phyloP scores from a whole-genome alignment of 2,329 filamentous ascomycete genomes.

The Phaeosphaeria sp. region DNA sequence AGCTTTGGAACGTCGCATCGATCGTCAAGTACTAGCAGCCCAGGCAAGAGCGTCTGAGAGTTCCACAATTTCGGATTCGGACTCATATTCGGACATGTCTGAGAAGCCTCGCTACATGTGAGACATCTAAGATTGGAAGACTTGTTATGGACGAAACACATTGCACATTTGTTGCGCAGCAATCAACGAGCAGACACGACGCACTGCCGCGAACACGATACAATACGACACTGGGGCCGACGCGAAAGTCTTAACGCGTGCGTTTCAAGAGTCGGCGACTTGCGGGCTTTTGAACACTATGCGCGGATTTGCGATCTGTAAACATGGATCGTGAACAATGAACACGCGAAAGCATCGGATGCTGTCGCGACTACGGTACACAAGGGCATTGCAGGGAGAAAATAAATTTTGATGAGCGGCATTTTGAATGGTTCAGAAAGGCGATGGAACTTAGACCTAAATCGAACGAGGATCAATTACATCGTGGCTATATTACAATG shows the following conservation, averaged over 20 bases:
- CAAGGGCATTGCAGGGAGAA: too few species aligned
- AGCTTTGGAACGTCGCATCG: slow-evolving; percentile 16
- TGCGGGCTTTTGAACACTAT: not conserved
- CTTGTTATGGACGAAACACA: not conserved
- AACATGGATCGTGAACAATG: too few species aligned
- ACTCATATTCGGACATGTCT: not conserved
- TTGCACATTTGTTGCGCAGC: not conserved
- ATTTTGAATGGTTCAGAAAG: too few species aligned
- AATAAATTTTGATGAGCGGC: too few species aligned
- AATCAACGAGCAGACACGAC: not conserved
- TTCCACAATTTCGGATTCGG: too few species aligned
- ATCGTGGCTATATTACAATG: not conserved
- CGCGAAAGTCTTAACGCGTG: not conserved
- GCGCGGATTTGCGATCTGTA: not conserved
- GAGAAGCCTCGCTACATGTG: slow-evolving; percentile 7
- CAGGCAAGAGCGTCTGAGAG: slow-evolving; percentile 16
- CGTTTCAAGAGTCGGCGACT: not conserved
- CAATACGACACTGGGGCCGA: too few species aligned
- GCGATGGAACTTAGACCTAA: not conserved
- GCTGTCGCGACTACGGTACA: too few species aligned
- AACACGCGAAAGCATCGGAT: too few species aligned
- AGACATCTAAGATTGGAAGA: not conserved
- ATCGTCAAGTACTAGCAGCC: slow-evolving; percentile 18
- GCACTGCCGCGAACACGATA: not conserved
- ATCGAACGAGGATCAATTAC: not conserved